A percentile compares a stretch with the other conserved stretches of the same genome.
These are phyloP conservation scores for Colletotrichum lini DNA, from an alignment of 2,329 filamentous ascomycete species.

Conservation along the genomic window DNA sequence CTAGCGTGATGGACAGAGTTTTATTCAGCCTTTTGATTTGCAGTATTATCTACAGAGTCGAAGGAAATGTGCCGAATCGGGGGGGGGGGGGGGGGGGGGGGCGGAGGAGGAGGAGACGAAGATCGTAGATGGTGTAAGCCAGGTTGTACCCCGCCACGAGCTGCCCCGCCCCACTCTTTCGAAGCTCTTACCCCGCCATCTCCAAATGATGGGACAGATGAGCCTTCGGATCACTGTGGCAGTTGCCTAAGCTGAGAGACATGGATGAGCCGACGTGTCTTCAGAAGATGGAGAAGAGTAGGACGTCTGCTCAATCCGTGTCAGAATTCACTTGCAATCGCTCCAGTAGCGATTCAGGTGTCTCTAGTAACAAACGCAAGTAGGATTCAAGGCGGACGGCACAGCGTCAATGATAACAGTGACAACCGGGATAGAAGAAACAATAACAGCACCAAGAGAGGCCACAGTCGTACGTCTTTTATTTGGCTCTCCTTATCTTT, in stretches of 20 bases:
- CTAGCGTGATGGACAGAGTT: neutral
- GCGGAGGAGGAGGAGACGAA: too few relatives aligned
- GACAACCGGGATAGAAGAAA: neutral
- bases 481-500: neutral
- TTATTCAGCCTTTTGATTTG: neutral
- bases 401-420: neutral
- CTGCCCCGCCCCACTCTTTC: conserved; percentile 19
- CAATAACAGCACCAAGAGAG: neutral
- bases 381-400: neutral
- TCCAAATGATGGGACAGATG: conserved; percentile 17
- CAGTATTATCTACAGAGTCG: too few relatives aligned
- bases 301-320: too few relatives aligned
- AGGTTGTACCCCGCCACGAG: conserved; percentile 31
- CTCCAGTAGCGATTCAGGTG: too few relatives aligned
- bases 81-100: too few relatives aligned
- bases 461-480: neutral
- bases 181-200: conserved; percentile 40
- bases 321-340: too few relatives aligned
- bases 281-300: neutral
- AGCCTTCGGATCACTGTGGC: neutral
- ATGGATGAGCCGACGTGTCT: neutral
- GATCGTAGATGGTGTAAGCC: neutral
- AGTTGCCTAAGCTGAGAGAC: neutral
- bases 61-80: too few relatives aligned
- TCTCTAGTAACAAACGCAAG: too few relatives aligned